Evolutionary conservation across 352 stramenopile species (phyloP).

Genomic region (Phytopythium vexans): DNA sequence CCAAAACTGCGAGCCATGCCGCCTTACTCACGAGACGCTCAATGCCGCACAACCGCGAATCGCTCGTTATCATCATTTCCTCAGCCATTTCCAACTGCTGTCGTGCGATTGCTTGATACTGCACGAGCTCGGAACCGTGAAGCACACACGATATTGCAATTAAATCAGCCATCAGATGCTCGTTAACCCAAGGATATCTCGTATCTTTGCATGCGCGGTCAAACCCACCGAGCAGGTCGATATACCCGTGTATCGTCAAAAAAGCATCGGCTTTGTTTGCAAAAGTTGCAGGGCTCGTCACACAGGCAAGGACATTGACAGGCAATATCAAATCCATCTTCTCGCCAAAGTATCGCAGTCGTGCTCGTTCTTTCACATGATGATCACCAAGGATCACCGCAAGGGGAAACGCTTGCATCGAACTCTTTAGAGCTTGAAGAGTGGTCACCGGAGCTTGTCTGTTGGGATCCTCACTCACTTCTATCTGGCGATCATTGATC

Average conservation of each 20-base stretch:
- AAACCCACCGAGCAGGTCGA: too few species aligned
- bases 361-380: background rate
- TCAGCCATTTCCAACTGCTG: too few species aligned
- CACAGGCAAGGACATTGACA: conserved; percentile 38
- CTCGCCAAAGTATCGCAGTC: conserved; percentile 10
- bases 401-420: conserved; percentile 8
- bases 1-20: conserved; percentile 55
- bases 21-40: conserved; percentile 31
- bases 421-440: conserved; percentile 5
- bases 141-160: conserved; percentile 72
- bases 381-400: conserved; percentile 4
- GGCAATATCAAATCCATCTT: conserved; percentile 55
- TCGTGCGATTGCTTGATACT: too few species aligned
- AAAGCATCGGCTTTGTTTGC: background rate
- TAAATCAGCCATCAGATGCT: conserved; percentile 67
- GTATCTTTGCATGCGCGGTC: too few species aligned
- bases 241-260: background rate
- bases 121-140: background rate
- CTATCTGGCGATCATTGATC: conserved; percentile 1
- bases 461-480: background rate
- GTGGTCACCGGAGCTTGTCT: too few species aligned
- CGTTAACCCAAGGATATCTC: conserved; percentile 12
- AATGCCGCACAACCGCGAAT: too few species aligned
- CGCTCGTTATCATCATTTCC: too few species aligned
- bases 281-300: conserved; percentile 12